Percentiles rank a stretch among this genome's conserved stretches.
Evolutionary conservation across 176 grass and related monocot species (phyloP).

Genomic region (Oryza meridionalis): DNA sequence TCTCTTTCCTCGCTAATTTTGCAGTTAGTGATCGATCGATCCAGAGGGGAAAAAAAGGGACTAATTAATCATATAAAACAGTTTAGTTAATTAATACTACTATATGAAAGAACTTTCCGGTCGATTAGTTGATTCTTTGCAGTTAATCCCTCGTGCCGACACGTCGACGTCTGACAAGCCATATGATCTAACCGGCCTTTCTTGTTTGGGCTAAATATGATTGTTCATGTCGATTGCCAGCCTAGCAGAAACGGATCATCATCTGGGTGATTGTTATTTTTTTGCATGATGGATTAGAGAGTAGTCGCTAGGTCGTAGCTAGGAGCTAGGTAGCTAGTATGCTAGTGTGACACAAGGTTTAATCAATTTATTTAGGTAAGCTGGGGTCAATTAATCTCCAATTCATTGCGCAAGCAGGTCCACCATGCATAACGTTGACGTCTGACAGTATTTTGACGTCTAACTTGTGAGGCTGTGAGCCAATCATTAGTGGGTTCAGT

Average conservation of each 20-base stretch:
- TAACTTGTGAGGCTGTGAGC: background rate
- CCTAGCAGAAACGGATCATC: background rate
- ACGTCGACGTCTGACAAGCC: conserved; percentile 11
- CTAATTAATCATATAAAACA: background rate
- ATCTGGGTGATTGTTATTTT: background rate
- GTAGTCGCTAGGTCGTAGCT: too few species aligned
- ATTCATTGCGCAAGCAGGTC: background rate
- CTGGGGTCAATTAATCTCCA: background rate
- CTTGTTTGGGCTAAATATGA: conserved; percentile 20
- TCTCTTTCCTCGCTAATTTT: conserved; percentile 16
- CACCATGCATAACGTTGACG: background rate
- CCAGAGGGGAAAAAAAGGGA: background rate
- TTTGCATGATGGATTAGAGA: background rate
- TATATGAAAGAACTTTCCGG: background rate
- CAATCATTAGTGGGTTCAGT: background rate
- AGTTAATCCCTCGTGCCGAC: background rate
- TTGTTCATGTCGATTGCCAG: background rate
- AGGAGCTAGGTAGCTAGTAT: too few species aligned
- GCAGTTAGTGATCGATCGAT: background rate
- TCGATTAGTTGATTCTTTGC: background rate
- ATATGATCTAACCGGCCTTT: background rate
- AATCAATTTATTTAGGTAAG: background rate
- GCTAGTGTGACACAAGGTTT: background rate
- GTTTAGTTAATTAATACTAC: background rate
- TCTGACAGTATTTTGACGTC: background rate